Base-by-base conservation (phyloP, 1,284 basidiomycete species). In the Ustilago trichophora region DNA sequence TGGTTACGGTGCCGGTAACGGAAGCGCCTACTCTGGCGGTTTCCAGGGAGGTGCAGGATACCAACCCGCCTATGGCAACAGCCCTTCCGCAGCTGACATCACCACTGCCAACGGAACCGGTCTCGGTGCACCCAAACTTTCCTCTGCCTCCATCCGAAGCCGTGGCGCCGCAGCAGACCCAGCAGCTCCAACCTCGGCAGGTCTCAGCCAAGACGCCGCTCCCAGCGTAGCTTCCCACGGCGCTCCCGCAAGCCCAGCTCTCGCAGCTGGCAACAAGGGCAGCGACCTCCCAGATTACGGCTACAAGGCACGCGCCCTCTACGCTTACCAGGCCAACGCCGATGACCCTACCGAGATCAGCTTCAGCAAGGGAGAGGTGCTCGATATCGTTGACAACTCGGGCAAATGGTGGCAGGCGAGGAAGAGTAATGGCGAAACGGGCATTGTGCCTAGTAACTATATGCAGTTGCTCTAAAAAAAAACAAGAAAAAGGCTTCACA, bases 321-420 rank as follows among this genome's bases (percentile, higher is more conserved):
- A 93, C 84, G 87, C 90, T 43, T 95, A 98, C 84, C 88, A 87
- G 56, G 95, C 94, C 26, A 92, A 90, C 9, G 85, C 91, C 16
- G 93, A 98, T 67, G 95, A 98, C 83, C 92, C 94, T 9, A 96
- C 92, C 78, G 96, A 98, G 83, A 91, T 98, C 44, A 91, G 91
- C 38, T 98, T 98, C 82, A 81, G 85, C 53, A 98, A 98, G 82
- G 93, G 93, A 47, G 95, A 98, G 80, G 86, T 93, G 35, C 87
- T 98, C 68, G 93, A 98, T 57, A 91, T 98, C 65, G 83, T 95
- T 47, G 96, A 98, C 83, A 94, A 92, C 82, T 87, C 89, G 73
- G 83, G 83, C 64, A 83, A 82, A 66, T 81, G 82, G 82, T 98
- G 92, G 92, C 92, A 95, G 82, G 93, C 93, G 38, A 89, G 86